These are phyloP conservation scores for Xylaria longipes DNA, from an alignment of 495 filamentous ascomycete species.

Conservation along the genomic window DNA sequence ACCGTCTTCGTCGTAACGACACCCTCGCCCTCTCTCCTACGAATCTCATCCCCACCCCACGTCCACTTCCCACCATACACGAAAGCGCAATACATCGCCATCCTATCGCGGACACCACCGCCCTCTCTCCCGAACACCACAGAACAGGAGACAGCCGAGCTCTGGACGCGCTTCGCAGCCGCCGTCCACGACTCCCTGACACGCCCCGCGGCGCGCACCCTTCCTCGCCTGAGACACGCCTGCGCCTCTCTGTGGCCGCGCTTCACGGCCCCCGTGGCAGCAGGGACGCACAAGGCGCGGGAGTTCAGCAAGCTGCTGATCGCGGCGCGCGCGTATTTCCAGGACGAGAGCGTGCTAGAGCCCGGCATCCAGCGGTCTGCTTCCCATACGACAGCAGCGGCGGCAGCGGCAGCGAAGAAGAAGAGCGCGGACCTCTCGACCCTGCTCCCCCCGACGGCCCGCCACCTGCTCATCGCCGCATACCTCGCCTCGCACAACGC, in stretches of 20 bases:
- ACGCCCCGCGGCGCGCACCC: conserved; percentile 68
- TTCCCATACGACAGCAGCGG: conserved; percentile 9
- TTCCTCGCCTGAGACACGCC: conserved; percentile 64
- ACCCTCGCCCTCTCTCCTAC: conserved; percentile 74
- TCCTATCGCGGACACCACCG: conserved; percentile 62
- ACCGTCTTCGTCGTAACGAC: conserved; percentile 79
- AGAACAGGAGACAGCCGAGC: conserved; percentile 57
- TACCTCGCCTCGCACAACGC: conserved; percentile 94
- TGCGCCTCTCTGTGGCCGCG: conserved; percentile 69
- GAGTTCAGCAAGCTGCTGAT: conserved; percentile 86
- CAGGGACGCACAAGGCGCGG: conserved; percentile 69
- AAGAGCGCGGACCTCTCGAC: conserved; percentile 41
- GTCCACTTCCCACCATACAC: conserved; percentile 87
- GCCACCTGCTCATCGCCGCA: conserved; percentile 81
- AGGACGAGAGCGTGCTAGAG: conserved; percentile 74
- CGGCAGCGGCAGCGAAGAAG: conserved; percentile 19
- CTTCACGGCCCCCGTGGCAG: conserved; percentile 70
- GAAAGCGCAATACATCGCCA: conserved; percentile 74
- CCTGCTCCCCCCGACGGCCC: conserved; percentile 79
- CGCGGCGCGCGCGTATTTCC: conserved; percentile 73
- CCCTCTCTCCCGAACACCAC: conserved; percentile 47
- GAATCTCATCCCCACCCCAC: conserved; percentile 74
- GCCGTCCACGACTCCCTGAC: conserved; percentile 76
- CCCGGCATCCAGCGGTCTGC: conserved; percentile 65
- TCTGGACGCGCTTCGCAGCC: conserved; percentile 81